Evolutionary conservation across 805 yeast species (phyloP).

Genomic region (Kluyveromyces nonfermentans): DNA sequence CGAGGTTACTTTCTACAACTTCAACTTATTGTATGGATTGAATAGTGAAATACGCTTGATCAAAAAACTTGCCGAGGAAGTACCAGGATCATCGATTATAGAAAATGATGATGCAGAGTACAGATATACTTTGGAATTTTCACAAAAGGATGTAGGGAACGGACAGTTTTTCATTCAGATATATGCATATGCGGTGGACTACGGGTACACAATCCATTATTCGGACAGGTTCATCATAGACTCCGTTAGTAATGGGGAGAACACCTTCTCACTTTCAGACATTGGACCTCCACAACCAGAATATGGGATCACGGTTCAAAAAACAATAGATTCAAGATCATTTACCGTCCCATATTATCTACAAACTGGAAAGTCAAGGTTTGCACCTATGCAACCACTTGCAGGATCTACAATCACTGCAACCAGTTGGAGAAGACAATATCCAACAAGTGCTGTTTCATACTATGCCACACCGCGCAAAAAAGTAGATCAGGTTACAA

Average conservation of each 20-base stretch:
- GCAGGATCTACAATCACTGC: slow-evolving; percentile 66
- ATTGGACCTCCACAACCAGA: slow-evolving; percentile 36
- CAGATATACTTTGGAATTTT: slow-evolving; percentile 34
- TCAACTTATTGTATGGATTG: slow-evolving; percentile 63
- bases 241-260: slow-evolving; percentile 60
- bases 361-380: slow-evolving; percentile 73
- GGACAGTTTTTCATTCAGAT: slow-evolving; percentile 75
- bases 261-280: slow-evolving; percentile 40
- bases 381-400: slow-evolving; percentile 90
- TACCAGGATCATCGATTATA: slow-evolving; percentile 25
- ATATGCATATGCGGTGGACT: slow-evolving; percentile 33
- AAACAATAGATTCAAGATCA: slow-evolving; percentile 38
- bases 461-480: slow-evolving; percentile 40
- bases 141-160: slow-evolving; percentile 38
- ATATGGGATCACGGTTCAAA: slow-evolving; percentile 28
- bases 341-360: slow-evolving; percentile 60
- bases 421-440: slow-evolving; percentile 55
- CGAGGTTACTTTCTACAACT: slow-evolving; percentile 37
- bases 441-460: slow-evolving; percentile 59
- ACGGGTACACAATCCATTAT: slow-evolving; percentile 53
- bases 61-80: slow-evolving; percentile 21
- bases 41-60: slow-evolving; percentile 38
- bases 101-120: slow-evolving; percentile 20
- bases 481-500: slow-evolving; percentile 38
- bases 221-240: slow-evolving; percentile 52